Base-by-base conservation (phyloP, 2,329 filamentous ascomycete species). In the Myriosclerotinia scirpicola region DNA sequence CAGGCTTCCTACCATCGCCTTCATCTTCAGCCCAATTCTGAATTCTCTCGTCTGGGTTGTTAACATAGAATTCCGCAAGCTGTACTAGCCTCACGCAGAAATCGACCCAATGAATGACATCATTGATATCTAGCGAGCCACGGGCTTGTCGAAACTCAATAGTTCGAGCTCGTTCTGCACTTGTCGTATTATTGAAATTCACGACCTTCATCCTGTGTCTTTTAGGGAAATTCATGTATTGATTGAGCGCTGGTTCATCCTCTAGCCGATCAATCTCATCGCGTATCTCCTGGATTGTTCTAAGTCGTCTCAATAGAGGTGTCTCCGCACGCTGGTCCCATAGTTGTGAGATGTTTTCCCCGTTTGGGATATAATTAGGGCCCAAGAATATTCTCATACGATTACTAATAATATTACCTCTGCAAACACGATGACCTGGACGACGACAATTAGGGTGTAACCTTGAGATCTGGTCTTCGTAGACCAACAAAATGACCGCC, bases 121-220 rank as follows among this genome's bases (percentile, higher is more conserved):
- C 67, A 5, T 61, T 46, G n/a, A 52, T 12, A 26, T 68, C 52
- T 3, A 74, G 68, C 4, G 70, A 65, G 1, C 73, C 70, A 14
- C 67, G 67, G 3, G 70, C 70, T 61, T 74, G 72, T 40, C 73
- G 69, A 42, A 74, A 75, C 22, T 75, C 71, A 22, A 73, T 68
- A 1, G 72, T 72, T 54, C 54, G 53, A 26, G 71, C 65, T n/a
- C 36, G 50, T 40, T 26, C 14, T 64, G 12, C 8, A 48, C 64
- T 38, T 53, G 9, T 46, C 44, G 65, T 42, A 48, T 42, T n/a
- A 4, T 58, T 68, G 20, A 74, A 71, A 58, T 73, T 74, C 1
- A 72, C 70, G 2, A 69, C 61, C 1, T 69, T 67, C 4, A 11
- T 34, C 9, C 34, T 22, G 8, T 12, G 11, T 30, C 14, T 50